Percentiles rank a stretch among this genome's conserved stretches.
phyloP scores from a whole-genome alignment of 2,329 filamentous ascomycete species.

The Cytospora leucostoma region DNA sequence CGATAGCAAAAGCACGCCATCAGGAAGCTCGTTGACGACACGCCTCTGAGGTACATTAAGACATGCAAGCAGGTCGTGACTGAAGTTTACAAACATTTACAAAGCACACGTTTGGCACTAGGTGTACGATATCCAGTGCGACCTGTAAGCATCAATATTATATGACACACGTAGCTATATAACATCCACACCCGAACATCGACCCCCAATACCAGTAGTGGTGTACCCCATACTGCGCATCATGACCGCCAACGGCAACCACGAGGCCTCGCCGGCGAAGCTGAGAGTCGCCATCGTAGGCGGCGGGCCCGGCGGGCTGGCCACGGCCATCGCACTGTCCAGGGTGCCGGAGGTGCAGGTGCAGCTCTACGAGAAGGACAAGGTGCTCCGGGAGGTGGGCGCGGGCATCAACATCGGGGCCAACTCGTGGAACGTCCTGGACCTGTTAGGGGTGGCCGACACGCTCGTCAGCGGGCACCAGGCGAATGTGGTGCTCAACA shows the following conservation, averaged over 20 bases:
- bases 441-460: conserved; percentile 36
- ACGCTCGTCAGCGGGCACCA: conserved; percentile 23
- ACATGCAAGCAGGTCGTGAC: not conserved
- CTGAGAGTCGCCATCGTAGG: conserved; percentile 26
- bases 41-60: not conserved
- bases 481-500: conserved; percentile 23
- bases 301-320: conserved; percentile 27
- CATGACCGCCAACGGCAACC: conserved; percentile 6
- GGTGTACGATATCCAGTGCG: not conserved
- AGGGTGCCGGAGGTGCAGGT: conserved; percentile 37
- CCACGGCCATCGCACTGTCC: conserved; percentile 36
- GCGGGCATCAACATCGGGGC: conserved; percentile 41
- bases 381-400: conserved; percentile 40
- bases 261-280: not conserved
- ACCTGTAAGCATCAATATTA: not conserved
- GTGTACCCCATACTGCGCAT: not conserved
- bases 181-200: too few species aligned
- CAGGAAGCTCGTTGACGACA: conserved; percentile 25
- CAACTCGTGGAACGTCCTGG: conserved; percentile 41
- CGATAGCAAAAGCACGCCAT: conserved; percentile 27
- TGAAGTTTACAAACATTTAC: not conserved
- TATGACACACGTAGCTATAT: too few species aligned
- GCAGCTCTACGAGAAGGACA: conserved; percentile 40
- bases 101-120: not conserved
- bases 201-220: not conserved